Base-by-base conservation (phyloP, 2,329 filamentous ascomycete genomes). In the Fusarium pseudoanthophilum region DNA sequence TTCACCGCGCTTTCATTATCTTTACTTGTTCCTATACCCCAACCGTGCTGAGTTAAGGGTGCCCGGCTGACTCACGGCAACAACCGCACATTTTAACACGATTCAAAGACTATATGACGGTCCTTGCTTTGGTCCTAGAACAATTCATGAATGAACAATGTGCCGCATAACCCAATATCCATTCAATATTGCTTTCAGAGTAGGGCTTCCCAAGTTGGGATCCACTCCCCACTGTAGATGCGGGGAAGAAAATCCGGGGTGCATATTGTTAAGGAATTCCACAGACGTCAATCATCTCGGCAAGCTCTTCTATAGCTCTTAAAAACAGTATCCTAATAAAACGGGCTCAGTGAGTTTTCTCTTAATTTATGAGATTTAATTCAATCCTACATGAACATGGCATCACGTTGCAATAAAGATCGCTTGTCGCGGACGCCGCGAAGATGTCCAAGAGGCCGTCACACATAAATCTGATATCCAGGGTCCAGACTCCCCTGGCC, bases 211-310 rank as follows among this genome's bases (percentile, higher is more conserved):
- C 24, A 36, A 26, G 26, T 14, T 21, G 16, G 59, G 59, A 60
- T 68, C 72, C 75, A 77, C 68, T 65, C 65, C 66, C 65, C 73
- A 71, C 71, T 39, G 28, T 30, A 53, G 51, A 60, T 77, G 75
- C 62, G 73, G 75, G 75, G 75, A 61, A 73, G 71, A 69, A 75
- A 75, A 75, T 77, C 75, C 49, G 75, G 75, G 75, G 75, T 77
- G 55, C 75, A 77, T 74, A 64, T 67, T 49, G 45, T 61, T 39
- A 36, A 65, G 57, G 52, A 36, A 71, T 63, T 49, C 43, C 36
- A 53, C 42, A 45, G 28, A 55, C 56, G 36, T 59, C 37, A 55
- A 55, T 64, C 56, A 24, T 52, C 30, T 57, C 42, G 34, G 34
- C 15, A 45, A 40, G 48, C 45, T 49, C 34, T 40, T 28, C 20